These are phyloP conservation scores for Ormosia semicastrata DNA, from an alignment of 306 rosid genomes.

Conservation along the genomic window DNA sequence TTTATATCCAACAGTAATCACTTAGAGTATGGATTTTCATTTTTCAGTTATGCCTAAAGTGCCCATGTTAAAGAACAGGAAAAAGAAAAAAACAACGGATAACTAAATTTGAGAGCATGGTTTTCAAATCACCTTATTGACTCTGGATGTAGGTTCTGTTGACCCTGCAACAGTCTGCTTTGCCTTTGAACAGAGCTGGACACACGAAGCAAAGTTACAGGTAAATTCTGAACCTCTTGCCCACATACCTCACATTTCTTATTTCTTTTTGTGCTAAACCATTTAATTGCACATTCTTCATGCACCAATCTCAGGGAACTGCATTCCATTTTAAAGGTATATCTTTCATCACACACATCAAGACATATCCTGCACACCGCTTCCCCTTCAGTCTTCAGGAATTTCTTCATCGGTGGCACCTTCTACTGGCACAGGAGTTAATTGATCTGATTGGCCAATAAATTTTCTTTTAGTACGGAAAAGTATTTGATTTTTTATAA, in stretches of 20 bases:
- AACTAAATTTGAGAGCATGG: slow-evolving; percentile 13
- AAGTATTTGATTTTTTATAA: not conserved
- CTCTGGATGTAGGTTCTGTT: slow-evolving; percentile 49
- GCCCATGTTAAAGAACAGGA: not conserved
- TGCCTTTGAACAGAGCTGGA: slow-evolving; percentile 55
- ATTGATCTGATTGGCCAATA: slow-evolving; percentile 63
- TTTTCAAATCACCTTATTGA: slow-evolving; percentile 57
- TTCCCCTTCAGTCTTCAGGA: slow-evolving; percentile 99
- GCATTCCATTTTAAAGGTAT: slow-evolving; percentile 97
- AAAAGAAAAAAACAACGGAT: not conserved
- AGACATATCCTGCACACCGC: slow-evolving; percentile 95
- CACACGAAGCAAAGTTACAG: slow-evolving; percentile 85
- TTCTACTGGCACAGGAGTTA: slow-evolving; percentile 64
- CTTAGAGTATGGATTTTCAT: not conserved
- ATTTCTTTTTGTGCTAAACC: slow-evolving; percentile 87
- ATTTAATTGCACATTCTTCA: slow-evolving; percentile 79
- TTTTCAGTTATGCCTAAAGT: not conserved
- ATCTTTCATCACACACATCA: slow-evolving; percentile 78
- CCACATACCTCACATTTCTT: slow-evolving; percentile 87
- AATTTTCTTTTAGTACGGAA: slow-evolving; percentile 2
- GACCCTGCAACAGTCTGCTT: slow-evolving; percentile 46
- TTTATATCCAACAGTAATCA: not conserved
- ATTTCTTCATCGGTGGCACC: slow-evolving; percentile 77
- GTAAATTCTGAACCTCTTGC: slow-evolving; percentile 84
- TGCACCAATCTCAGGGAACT: slow-evolving; percentile 81